phyloP scores from a whole-genome alignment of 192 early-diverging fungal genomes.

The Umbelopsis sp. region DNA sequence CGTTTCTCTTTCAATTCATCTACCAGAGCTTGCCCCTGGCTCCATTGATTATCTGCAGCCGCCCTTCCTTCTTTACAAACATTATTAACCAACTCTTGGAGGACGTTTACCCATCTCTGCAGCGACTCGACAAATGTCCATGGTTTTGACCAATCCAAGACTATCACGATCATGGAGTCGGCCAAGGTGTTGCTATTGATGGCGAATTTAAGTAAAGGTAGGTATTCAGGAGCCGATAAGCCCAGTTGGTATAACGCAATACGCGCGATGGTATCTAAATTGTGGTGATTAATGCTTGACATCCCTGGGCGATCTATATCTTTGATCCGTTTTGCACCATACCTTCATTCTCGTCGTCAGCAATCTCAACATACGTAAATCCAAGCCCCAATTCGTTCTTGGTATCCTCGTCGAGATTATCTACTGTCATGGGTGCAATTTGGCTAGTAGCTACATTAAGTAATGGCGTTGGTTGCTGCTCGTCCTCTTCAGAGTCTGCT shows the following conservation, averaged over 20 bases:
- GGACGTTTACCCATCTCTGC: slow-evolving; percentile 76
- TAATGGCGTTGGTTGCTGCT: slow-evolving; percentile 42
- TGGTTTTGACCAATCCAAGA: slow-evolving; percentile 90
- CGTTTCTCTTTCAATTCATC: slow-evolving; percentile 71
- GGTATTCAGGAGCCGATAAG: slow-evolving; percentile 65
- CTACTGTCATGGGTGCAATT: slow-evolving; percentile 38
- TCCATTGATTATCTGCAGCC: slow-evolving; percentile 56
- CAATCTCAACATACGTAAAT: slow-evolving; percentile 82
- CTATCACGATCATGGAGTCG: slow-evolving; percentile 70
- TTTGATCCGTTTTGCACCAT: neutral
- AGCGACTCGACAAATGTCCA: slow-evolving; percentile 84
- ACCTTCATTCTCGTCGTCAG: slow-evolving; percentile 89
- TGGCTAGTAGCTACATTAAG: slow-evolving; percentile 47
- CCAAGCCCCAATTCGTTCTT: slow-evolving; percentile 80
- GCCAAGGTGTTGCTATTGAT: slow-evolving; percentile 66
- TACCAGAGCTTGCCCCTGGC: slow-evolving; percentile 64
- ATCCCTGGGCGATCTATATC: slow-evolving; percentile 27
- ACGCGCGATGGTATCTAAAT: slow-evolving; percentile 66
- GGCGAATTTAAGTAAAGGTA: slow-evolving; percentile 72
- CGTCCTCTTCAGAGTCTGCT: slow-evolving; percentile 35
- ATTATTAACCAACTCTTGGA: slow-evolving; percentile 58
- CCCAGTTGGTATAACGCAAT: slow-evolving; percentile 83
- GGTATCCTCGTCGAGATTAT: slow-evolving; percentile 45
- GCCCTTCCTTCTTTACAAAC: slow-evolving; percentile 56
- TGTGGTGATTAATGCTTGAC: too few species aligned